Evolutionary conservation across 495 filamentous ascomycete genomes (phyloP), one percentile per base, ranked within the genome.

Genomic region (Aspergillus incahuasiensis): DNA sequence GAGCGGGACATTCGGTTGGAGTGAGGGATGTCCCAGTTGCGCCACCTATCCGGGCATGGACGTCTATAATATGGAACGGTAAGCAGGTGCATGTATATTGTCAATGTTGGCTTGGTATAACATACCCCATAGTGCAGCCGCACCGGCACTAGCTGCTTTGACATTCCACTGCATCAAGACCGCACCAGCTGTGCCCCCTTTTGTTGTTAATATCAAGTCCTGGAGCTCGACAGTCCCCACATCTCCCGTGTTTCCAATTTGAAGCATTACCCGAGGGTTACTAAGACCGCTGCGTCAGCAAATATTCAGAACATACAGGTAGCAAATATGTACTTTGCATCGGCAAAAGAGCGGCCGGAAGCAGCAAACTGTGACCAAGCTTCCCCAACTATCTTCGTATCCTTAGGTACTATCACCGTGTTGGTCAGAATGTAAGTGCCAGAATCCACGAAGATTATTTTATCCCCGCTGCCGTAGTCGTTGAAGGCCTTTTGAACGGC

Each of bases 361-460:
- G 63, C 78, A 8, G 77, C 66, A 47, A 84, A 81, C 3, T 76
- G 74, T 22, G 76, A 64, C 63, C 73, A 82, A 12, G 72, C 72
- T 56, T 85, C 80, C 22, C 83, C 82, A 3, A 85, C 75, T 22
- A 85, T 81, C 8, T 75, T 72, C 13, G 77, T 74, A 8, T 76
- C 76, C 0, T 73, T 63, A 0, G 84, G 85, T 38, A 87, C 67
- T 35, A 70, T 57, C 35, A 89, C 61, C 0, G 85, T 88, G 21
- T 74, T 67, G 5, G 73, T 82, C 34, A 87, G 78, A 7, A 77
- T 63, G 60, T 89, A 89, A 0, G 76, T 76, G 11, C 86, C 84
- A 20, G 72, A 69, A 3, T 84, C 83, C 58, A 89, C 82, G 62
- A 77, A 88, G 1, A 79, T 72, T 20, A 86, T 67, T 53, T 79